These are phyloP conservation scores for Cryptosporidium parvum DNA, from an alignment of 169 alveolate genomes.

Conservation along the genomic window DNA sequence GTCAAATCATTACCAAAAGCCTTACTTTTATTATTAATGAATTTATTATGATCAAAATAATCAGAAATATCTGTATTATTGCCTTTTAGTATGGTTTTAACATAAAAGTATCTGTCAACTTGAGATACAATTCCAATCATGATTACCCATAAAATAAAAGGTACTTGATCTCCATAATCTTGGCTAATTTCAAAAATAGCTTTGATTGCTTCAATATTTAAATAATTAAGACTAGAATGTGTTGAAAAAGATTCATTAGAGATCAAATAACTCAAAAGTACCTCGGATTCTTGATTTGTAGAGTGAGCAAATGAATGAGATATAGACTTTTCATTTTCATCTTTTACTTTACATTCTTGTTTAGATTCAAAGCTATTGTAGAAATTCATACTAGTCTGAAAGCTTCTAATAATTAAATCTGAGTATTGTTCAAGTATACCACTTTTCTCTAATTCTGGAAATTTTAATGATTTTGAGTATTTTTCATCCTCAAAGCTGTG, in stretches of 20 bases:
- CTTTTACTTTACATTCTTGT: neutral
- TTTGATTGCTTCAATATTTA: conserved; percentile 43
- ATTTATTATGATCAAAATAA: conserved; percentile 12
- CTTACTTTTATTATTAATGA: neutral
- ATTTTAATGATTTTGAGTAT: neutral
- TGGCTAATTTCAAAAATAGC: conserved; percentile 24
- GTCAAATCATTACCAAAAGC: conserved; percentile 17
- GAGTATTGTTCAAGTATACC: neutral
- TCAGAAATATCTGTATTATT: conserved; percentile 6
- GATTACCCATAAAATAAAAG: conserved; percentile 32
- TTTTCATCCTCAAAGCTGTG: neutral
- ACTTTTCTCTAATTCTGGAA: conserved; percentile 7
- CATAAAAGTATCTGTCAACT: conserved; percentile 37
- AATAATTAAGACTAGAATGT: conserved; percentile 1
- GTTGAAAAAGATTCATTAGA: conserved; percentile 1
- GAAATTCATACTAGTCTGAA: neutral
- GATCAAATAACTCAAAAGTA: neutral
- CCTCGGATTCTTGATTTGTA: neutral
- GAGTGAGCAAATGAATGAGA: neutral
- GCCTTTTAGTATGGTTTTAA: conserved; percentile 30
- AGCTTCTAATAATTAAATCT: conserved; percentile 5
- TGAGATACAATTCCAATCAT: conserved; percentile 41
- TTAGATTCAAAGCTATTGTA: neutral
- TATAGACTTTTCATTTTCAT: conserved; percentile 6
- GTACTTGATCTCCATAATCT: conserved; percentile 12